Conservation (phyloP, 176 grass and related monocot genomes). For the Hordeum marinum region DNA sequence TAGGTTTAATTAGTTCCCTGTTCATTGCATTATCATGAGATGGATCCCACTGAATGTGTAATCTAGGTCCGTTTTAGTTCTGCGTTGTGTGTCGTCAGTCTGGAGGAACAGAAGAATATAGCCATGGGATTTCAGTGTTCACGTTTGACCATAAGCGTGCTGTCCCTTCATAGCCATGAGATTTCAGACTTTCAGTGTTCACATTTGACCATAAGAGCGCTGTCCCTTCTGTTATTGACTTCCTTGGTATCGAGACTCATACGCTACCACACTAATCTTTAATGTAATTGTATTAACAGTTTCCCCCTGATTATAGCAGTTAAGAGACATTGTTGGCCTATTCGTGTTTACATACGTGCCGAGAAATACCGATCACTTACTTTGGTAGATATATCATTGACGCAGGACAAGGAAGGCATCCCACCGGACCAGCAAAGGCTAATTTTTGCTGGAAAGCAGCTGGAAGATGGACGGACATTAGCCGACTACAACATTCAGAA, state of each 20-base stretch:
- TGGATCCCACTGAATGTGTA: neutral
- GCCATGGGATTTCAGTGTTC: neutral
- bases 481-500: slow-evolving; percentile 57
- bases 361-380: slow-evolving; percentile 13
- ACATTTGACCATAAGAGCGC: neutral
- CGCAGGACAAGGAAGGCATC: slow-evolving; percentile 34
- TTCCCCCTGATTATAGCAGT: neutral
- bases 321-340: neutral
- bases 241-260: neutral
- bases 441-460: slow-evolving; percentile 49
- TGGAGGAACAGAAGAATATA: neutral
- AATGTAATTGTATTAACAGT: neutral
- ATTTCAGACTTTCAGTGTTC: neutral
- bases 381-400: neutral
- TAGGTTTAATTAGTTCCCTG: neutral
- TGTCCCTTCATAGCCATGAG: neutral
- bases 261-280: neutral
- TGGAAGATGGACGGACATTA: slow-evolving; percentile 45
- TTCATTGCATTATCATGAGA: neutral
- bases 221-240: too few relatives aligned
- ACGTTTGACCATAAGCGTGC: neutral
- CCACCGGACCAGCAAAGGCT: slow-evolving; percentile 41
- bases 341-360: neutral
- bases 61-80: neutral
- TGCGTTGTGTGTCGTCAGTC: neutral